These are phyloP conservation scores for Coemansia sp. DNA, from an alignment of 371 early-diverging fungal species.

Conservation along the genomic window DNA sequence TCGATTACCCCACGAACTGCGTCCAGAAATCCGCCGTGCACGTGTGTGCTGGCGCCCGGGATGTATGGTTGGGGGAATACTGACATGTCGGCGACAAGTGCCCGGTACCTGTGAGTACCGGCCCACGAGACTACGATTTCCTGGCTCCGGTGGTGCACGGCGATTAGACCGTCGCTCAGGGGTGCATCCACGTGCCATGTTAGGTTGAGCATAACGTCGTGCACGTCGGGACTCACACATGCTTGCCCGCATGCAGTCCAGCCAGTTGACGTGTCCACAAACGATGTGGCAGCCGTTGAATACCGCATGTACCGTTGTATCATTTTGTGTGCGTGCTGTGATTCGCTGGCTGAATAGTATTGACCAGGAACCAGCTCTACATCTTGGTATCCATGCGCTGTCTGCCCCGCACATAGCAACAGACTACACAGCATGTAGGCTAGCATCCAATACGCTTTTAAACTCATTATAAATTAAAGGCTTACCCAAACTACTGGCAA, in stretches of 20 bases:
- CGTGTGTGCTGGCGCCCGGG: conserved; percentile 17
- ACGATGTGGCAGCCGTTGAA: conserved; percentile 40
- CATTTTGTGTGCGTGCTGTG: conserved; percentile 15
- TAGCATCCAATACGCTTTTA: neutral
- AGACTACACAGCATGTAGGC: neutral
- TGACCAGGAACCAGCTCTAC: conserved; percentile 22
- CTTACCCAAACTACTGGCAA: too few relatives aligned
- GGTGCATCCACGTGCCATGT: conserved; percentile 39
- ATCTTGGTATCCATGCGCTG: conserved; percentile 13
- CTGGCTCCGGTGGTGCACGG: conserved; percentile 17
- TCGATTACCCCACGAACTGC: conserved; percentile 16
- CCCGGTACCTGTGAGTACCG: conserved; percentile 44
- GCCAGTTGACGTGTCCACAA: conserved; percentile 30
- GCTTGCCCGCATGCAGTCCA: conserved; percentile 40
- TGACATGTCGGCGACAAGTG: conserved; percentile 31
- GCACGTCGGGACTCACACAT: conserved; percentile 36
- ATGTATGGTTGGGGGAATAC: conserved; percentile 33
- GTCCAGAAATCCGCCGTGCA: conserved; percentile 40
- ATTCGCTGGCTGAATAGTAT: conserved; percentile 21
- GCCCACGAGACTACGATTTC: conserved; percentile 45
- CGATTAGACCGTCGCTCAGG: conserved; percentile 37
- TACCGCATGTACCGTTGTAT: conserved; percentile 47
- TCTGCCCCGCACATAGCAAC: neutral
- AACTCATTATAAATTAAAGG: too few relatives aligned
- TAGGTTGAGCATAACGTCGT: conserved; percentile 26